These are phyloP conservation scores for Coniochaeta prunicola DNA, from an alignment of 2,329 filamentous ascomycete genomes.

Conservation along the genomic window DNA sequence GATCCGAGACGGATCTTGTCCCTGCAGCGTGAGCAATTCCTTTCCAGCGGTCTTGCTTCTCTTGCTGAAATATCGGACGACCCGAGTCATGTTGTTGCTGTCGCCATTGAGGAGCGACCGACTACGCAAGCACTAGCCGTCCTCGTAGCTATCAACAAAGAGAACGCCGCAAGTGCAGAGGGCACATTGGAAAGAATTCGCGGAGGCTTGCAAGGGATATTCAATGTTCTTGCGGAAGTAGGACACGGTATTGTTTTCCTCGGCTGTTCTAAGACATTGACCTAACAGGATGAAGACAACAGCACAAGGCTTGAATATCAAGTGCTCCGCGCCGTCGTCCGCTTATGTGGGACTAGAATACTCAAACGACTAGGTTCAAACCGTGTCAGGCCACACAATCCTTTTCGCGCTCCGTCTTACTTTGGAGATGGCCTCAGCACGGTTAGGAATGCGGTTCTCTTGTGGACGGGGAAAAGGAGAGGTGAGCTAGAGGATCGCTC, in stretches of 20 bases:
- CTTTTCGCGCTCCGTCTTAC: neutral
- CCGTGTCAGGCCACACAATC: neutral
- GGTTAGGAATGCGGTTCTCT: neutral
- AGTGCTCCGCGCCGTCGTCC: neutral
- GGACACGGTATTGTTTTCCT: neutral
- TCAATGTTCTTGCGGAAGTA: neutral
- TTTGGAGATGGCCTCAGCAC: neutral
- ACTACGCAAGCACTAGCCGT: neutral
- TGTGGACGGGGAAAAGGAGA: neutral
- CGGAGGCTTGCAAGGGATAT: neutral
- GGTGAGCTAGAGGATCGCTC: neutral
- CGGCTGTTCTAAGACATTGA: neutral
- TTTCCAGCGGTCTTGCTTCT: neutral
- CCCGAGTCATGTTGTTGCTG: neutral
- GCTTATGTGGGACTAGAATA: neutral
- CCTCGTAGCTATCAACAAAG: neutral
- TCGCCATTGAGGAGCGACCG: neutral
- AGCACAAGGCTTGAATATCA: neutral
- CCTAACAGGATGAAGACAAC: neutral
- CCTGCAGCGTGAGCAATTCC: neutral
- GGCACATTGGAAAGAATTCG: neutral
- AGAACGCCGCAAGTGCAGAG: neutral
- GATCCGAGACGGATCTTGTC: neutral
- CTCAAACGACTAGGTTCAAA: neutral
- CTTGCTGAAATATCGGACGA: neutral